phyloP scores from a whole-genome alignment of 371 early-diverging fungal genomes.

The Haplosporangium sp. region DNA sequence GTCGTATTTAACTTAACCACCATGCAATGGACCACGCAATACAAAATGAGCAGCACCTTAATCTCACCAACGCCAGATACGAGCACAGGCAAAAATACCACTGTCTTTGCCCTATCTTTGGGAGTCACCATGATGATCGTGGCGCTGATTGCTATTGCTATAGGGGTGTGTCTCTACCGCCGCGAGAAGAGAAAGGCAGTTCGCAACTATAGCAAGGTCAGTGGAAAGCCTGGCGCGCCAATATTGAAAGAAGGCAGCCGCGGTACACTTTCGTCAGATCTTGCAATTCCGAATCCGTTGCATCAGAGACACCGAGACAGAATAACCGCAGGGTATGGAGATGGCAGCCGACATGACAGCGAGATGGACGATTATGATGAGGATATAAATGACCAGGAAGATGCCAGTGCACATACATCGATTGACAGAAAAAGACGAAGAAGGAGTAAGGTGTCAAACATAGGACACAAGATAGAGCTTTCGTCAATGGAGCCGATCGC shows the following conservation, averaged over 20 bases:
- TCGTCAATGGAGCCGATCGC: background rate
- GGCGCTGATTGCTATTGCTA: background rate
- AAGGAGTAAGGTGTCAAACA: background rate
- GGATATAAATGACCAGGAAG: background rate
- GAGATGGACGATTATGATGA: constrained; percentile 1
- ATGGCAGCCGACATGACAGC: background rate
- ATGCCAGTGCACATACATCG: background rate
- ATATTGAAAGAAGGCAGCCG: background rate
- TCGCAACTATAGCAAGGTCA: background rate
- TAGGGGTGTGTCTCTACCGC: constrained; percentile 17
- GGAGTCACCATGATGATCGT: constrained; percentile 12
- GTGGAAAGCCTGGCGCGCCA: background rate
- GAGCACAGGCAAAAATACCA: background rate
- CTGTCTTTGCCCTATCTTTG: constrained; percentile 1
- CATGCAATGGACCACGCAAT: constrained; percentile 11
- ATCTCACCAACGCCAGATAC: background rate
- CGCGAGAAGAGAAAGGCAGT: constrained; percentile 20
- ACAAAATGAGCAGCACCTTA: constrained; percentile 5
- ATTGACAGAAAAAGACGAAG: background rate
- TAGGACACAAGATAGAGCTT: constrained; percentile 31
- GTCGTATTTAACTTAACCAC: constrained; percentile 19
- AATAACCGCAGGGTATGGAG: background rate
- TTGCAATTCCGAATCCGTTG: no score
- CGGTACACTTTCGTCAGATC: background rate
- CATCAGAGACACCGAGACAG: no score